phyloP scores from a whole-genome alignment of 805 yeast species.

The Starmerella floricola region DNA sequence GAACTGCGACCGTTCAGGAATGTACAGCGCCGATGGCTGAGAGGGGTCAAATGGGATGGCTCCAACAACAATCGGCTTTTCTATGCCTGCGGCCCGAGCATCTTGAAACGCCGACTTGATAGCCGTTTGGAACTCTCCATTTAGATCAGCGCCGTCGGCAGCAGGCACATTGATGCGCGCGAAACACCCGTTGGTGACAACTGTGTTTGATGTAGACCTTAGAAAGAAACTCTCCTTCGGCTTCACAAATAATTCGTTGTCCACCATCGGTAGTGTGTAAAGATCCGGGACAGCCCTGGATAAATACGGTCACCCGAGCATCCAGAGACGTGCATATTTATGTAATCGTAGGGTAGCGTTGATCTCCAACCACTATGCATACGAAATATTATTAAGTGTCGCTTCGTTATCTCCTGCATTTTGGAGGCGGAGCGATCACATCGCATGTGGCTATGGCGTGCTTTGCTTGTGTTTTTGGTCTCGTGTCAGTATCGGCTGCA shows the following conservation, averaged over 20 bases:
- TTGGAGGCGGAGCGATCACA: no score
- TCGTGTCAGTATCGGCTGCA: no score
- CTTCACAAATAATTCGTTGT: not conserved
- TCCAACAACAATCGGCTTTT: conserved; percentile 13
- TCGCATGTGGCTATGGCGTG: no score
- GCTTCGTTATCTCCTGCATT: no score
- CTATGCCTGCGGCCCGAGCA: conserved; percentile 10
- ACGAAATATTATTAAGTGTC: no score
- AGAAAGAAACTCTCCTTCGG: conserved; percentile 4
- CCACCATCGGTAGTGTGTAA: not conserved
- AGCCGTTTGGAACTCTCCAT: conserved; percentile 7
- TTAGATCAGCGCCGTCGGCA: conserved; percentile 8
- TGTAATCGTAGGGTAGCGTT: no score
- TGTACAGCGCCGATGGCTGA: conserved; percentile 4
- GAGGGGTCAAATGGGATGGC: conserved; percentile 16
- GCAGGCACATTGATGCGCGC: conserved; percentile 8
- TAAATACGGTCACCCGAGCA: not conserved
- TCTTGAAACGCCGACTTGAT: not conserved
- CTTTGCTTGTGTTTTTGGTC: no score
- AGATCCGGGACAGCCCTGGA: no score
- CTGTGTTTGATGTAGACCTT: not conserved
- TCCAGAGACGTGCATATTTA: not conserved
- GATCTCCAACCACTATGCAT: not conserved
- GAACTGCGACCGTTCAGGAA: conserved; percentile 7
- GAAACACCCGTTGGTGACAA: conserved; percentile 8